Evolutionary conservation across 768 basidiomycete genomes (phyloP), one percentile per base, ranked within the genome.

Genomic region (Termitomyces sp.): DNA sequence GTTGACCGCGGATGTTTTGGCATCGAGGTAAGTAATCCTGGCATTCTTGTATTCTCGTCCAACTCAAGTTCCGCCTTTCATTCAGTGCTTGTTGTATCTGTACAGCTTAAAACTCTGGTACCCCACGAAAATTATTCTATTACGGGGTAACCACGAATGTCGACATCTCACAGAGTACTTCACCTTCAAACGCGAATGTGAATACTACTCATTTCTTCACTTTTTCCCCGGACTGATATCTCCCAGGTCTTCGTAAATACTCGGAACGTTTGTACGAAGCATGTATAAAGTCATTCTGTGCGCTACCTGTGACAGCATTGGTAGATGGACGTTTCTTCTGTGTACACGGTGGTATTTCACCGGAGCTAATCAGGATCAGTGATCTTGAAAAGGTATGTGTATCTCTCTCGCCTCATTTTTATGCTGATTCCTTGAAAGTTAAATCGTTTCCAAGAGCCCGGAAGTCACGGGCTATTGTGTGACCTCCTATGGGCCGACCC

Each of bases 401-500:
- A 44, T 14, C 18, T 7, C 6, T 13, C 41, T 26, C n/a, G 61
- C 67, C 43, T 58, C 64, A 41, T 24, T 10, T 20, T 27, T 47
- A 46, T 14, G 13, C 22, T 26, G n/a, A 61, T 12, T 29, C 16
- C 24, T 24, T 20, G 27, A 44, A 65, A 97, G 92, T 76, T 99
- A 63, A 81, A 99, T 69, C 87, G 97, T 16, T 96, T 95, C 73
- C 79, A 87, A 69, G 97, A 99, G 69, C 96, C 97, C 2, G 94
- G 92, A 1, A 94, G 92, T 2, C 82, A 85, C 57, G 97, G 97
- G 2, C 75, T 97, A 56, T 79, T 98, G 62, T 98, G 96, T 67
- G 97, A 99, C 67, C 75, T 99, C 32, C 80, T 99, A 6, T 99
- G 97, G 97, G 85, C 95, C 0, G 97, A 98, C 69, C 97, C 97